A percentile compares a stretch with the other conserved stretches of the same genome.
phyloP scores from a whole-genome alignment of 1,284 basidiomycete genomes.

The Ceratorhiza oryzae-sativae region DNA sequence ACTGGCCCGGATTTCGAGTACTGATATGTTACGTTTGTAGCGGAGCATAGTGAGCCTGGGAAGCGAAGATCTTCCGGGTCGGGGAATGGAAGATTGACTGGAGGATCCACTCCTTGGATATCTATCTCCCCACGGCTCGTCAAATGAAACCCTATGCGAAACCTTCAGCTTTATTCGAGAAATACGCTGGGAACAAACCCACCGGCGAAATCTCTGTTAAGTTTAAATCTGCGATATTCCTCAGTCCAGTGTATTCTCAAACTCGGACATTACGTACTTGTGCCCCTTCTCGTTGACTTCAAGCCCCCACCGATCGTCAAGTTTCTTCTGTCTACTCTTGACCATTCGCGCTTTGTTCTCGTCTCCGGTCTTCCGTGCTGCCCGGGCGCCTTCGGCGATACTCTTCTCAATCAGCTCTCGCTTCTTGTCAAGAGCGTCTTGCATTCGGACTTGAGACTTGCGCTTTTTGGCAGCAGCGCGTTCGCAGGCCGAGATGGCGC shows the following conservation, averaged over 20 bases:
- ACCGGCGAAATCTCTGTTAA: conserved; percentile 64
- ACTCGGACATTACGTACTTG: conserved; percentile 47
- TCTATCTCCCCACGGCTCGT: conserved; percentile 58
- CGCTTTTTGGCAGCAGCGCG: conserved; percentile 60
- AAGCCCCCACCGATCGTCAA: conserved; percentile 64
- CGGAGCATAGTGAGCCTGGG: conserved; percentile 60
- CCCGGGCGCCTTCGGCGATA: conserved; percentile 58
- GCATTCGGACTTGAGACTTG: conserved; percentile 59
- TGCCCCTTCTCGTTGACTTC: conserved; percentile 58
- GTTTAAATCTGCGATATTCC: conserved; percentile 61
- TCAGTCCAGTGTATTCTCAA: too few species aligned
- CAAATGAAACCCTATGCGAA: conserved; percentile 53
- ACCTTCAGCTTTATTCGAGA: not conserved
- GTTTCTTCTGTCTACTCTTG: conserved; percentile 68
- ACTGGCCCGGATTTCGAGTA: conserved; percentile 51
- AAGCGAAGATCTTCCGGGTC: conserved; percentile 60
- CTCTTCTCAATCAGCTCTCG: conserved; percentile 57
- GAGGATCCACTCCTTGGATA: conserved; percentile 59
- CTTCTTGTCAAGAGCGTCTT: conserved; percentile 65
- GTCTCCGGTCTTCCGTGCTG: conserved; percentile 67
- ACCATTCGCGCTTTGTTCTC: conserved; percentile 67
- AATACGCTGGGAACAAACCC: not conserved
- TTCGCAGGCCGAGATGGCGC: conserved; percentile 67
- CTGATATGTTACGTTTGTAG: conserved; percentile 59
- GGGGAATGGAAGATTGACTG: conserved; percentile 58